A percentile compares a stretch with the other conserved stretches of the same genome.
Evolutionary conservation across 2,329 filamentous ascomycete genomes (phyloP).

Genomic region (Aspergillus sp.): DNA sequence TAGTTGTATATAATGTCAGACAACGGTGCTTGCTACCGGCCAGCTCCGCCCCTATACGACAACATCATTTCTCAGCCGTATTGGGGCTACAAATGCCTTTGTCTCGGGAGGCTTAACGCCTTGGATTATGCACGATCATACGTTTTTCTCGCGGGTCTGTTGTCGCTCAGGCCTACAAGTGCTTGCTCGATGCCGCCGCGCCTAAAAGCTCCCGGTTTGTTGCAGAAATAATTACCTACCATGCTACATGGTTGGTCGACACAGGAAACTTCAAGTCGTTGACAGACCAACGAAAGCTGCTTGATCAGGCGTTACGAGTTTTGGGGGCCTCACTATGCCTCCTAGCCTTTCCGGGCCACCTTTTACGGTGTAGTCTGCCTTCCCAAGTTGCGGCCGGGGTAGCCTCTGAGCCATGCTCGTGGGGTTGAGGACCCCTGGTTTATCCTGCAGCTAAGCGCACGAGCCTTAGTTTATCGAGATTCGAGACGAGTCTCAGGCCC

Average conservation of each 20-base stretch:
- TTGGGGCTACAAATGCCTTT: neutral
- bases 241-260: neutral
- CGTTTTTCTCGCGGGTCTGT: neutral
- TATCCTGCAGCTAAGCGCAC: neutral
- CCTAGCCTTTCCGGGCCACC: neutral
- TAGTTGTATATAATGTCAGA: slow-evolving; percentile 16
- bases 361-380: neutral
- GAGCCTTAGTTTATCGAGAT: neutral
- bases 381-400: neutral
- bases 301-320: neutral
- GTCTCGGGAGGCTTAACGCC: neutral
- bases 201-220: neutral
- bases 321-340: neutral
- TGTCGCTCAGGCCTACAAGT: slow-evolving; percentile 2
- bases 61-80: neutral
- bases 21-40: slow-evolving; percentile 13
- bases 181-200: neutral
- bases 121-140: slow-evolving; percentile 6
- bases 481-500: neutral
- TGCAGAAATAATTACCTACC: slow-evolving; percentile 2
- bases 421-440: neutral
- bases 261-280: neutral
- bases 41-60: slow-evolving; percentile 3
- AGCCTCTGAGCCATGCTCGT: neutral
- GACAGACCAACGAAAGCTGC: neutral